phyloP scores from a whole-genome alignment of 1,284 basidiomycete species.

The Sanguinoderma infundibulare region DNA sequence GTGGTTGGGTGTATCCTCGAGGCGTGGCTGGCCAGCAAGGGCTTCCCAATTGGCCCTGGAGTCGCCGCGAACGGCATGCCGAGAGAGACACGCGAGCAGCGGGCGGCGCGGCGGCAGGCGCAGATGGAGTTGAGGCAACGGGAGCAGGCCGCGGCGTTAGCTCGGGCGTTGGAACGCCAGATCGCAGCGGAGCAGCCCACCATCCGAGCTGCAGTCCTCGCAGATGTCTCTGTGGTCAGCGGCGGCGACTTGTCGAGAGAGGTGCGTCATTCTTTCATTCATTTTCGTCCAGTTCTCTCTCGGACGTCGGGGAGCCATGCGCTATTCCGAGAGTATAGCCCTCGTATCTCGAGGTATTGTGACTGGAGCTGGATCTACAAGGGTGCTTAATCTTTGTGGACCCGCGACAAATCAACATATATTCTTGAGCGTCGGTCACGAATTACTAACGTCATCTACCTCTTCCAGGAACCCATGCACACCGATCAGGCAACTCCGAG shows the following conservation, averaged over 20 bases:
- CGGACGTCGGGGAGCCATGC: no score
- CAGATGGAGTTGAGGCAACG: slow-evolving; percentile 57
- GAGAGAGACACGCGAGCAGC: slow-evolving; percentile 73
- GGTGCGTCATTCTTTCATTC: slow-evolving; percentile 19
- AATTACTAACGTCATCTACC: not conserved
- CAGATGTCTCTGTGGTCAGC: slow-evolving; percentile 12
- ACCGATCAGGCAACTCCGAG: slow-evolving; percentile 28
- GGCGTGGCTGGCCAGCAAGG: slow-evolving; percentile 87
- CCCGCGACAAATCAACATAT: no score
- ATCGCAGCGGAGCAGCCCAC: slow-evolving; percentile 36
- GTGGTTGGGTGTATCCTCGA: slow-evolving; percentile 95
- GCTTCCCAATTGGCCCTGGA: slow-evolving; percentile 77
- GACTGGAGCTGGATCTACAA: not conserved
- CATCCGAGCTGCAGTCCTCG: slow-evolving; percentile 11
- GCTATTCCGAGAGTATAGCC: not conserved
- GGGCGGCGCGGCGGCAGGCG: slow-evolving; percentile 60
- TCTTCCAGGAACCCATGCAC: slow-evolving; percentile 37
- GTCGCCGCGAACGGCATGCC: slow-evolving; percentile 64
- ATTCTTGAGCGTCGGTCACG: not conserved
- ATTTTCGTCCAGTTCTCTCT: not conserved
- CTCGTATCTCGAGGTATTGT: not conserved
- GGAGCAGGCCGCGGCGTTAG: slow-evolving; percentile 62
- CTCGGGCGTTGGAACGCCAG: slow-evolving; percentile 59
- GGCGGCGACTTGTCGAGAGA: slow-evolving; percentile 20
- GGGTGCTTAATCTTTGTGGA: not conserved